phyloP scores from a whole-genome alignment of 768 basidiomycete species.

The Imleria badia region DNA sequence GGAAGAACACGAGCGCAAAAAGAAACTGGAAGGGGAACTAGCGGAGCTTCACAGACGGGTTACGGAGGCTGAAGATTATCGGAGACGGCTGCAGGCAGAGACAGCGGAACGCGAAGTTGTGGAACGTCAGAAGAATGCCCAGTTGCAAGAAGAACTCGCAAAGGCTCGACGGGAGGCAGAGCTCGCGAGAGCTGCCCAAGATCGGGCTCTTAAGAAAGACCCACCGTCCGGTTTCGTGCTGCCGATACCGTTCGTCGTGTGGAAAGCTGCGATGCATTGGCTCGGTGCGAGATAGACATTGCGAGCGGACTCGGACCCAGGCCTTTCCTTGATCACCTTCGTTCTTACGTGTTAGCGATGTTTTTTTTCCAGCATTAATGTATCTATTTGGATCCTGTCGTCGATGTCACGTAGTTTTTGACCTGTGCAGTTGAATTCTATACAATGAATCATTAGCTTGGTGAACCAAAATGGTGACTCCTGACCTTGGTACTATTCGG shows the following conservation, averaged over 20 bases:
- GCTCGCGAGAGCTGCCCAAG: conserved; percentile 21
- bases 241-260: conserved; percentile 35
- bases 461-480: not conserved
- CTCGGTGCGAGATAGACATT: conserved; percentile 26
- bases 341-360: not conserved
- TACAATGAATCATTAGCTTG: conserved; percentile 1
- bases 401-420: not conserved
- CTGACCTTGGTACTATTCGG: not conserved
- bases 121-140: conserved; percentile 28
- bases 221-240: conserved; percentile 28
- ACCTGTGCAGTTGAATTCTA: conserved; percentile 5
- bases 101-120: conserved; percentile 25
- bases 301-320: not conserved
- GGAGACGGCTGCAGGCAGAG: conserved; percentile 29
- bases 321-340: not conserved
- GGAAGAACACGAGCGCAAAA: conserved; percentile 33
- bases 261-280: conserved; percentile 35
- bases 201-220: conserved; percentile 29
- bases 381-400: conserved; percentile 21
- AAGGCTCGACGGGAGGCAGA: conserved; percentile 30
- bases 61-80: conserved; percentile 28
- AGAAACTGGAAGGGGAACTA: conserved; percentile 27
- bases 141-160: conserved; percentile 33
- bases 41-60: conserved; percentile 26
- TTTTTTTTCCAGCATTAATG: not conserved